Base-by-base conservation (phyloP, 2,329 filamentous ascomycete genomes). In the Fusarium palustre region DNA sequence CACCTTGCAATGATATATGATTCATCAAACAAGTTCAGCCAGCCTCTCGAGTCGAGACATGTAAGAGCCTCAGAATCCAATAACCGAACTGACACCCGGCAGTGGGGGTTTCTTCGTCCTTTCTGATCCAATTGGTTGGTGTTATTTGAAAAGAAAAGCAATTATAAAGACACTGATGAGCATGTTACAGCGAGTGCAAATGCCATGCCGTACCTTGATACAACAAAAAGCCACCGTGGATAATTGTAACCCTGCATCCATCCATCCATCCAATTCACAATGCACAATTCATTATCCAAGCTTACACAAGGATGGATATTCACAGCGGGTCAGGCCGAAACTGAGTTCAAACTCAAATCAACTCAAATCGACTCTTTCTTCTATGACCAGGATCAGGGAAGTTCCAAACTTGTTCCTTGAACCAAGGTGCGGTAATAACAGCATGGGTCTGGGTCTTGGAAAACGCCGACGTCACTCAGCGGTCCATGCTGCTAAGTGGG, bases 381-480 rank as follows among this genome's bases (percentile, higher is more conserved):
- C 16, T 39, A 11, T 36, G 16, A 25, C 47, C 22, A 48, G 55
- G 45, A 53, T 34, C 46, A 38, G 64, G 41, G 39, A 22, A 48
- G 22, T 30, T 55, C 33, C 28, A 53, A 25, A 43, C 22, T 43
- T 47, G 55, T 60, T 24, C 45, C 47, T 64, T 36, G 39, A 64
- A 64, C 45, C 59, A 64, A 49, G 42, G 33, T 39, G 16, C 24
- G 36, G 33, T 30, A 39, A 18, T 50, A 39, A 22, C 3, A 50
- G 30, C 48, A 50, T 28, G 48, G 34, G 48, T 50, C 9, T 28
- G 48, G 34, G 48, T 50, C 9, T 4, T 50, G 33, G 34, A 39
- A 20, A 42, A 36, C 31, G 57, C 66, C 42, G 50, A 70, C 67
- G 66, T 69, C 67, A 70, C 66, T 53, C 38, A 60, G 55, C 38